phyloP scores from a whole-genome alignment of 2,329 filamentous ascomycete genomes.

The Fusarium hostae region DNA sequence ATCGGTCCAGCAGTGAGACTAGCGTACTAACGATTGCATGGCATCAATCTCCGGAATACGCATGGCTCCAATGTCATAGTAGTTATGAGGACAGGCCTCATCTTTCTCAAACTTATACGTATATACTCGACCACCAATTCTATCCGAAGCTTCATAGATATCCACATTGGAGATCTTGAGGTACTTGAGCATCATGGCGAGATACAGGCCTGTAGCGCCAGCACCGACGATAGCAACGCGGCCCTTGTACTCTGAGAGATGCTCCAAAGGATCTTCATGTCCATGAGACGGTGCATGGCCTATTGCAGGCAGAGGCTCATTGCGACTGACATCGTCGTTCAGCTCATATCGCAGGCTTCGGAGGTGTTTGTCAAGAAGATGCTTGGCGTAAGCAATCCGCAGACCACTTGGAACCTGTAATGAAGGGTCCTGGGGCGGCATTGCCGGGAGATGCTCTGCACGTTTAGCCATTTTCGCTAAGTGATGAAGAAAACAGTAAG shows the following conservation, averaged over 20 bases:
- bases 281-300: background rate
- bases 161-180: slow-evolving; percentile 21
- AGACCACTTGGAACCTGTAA: background rate
- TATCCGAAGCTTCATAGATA: slow-evolving; percentile 22
- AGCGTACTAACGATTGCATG: slow-evolving; percentile 9
- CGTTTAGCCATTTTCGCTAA: background rate
- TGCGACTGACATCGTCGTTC: background rate
- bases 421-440: background rate
- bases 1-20: accelerated
- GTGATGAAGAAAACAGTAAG: accelerated
- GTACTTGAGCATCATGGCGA: slow-evolving; percentile 31
- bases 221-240: slow-evolving; percentile 27
- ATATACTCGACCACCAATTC: slow-evolving; percentile 13
- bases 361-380: background rate
- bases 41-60: slow-evolving; percentile 26
- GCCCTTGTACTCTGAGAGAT: background rate
- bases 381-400: slow-evolving; percentile 3
- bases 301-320: background rate
- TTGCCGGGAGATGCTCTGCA: background rate
- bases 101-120: slow-evolving; percentile 12
- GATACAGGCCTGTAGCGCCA: slow-evolving; percentile 21
- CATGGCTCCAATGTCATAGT: slow-evolving; percentile 33
- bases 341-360: background rate
- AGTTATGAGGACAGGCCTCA: slow-evolving; percentile 13
- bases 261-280: background rate